Evolutionary conservation across 768 basidiomycete genomes (phyloP).

Genomic region (Zangia roseola): DNA sequence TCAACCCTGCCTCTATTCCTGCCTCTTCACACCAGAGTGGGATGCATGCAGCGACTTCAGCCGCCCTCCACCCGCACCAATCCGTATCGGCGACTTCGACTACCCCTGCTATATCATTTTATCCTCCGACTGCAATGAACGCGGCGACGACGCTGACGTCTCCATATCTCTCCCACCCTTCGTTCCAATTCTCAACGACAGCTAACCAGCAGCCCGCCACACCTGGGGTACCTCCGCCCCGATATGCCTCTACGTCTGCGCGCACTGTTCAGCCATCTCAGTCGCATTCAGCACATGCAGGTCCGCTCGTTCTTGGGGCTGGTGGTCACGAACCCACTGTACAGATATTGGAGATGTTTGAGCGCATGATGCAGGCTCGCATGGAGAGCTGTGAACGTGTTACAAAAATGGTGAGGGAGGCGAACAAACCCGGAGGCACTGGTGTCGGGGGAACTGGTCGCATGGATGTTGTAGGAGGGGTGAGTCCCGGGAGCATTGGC

Average conservation of each 20-base stretch:
- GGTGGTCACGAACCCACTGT: constrained; percentile 41
- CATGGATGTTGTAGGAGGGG: constrained; percentile 7
- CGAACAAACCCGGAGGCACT: constrained; percentile 23
- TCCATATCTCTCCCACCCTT: constrained; percentile 31
- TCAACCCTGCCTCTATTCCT: constrained; percentile 29
- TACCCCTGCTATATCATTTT: constrained; percentile 21
- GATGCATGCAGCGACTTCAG: constrained; percentile 9
- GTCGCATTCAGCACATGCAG: constrained; percentile 13
- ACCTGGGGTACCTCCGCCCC: constrained; percentile 8
- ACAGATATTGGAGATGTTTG: constrained; percentile 64
- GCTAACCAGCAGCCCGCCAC: constrained; percentile 12
- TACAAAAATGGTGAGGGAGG: constrained; percentile 49
- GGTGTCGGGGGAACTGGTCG: constrained; percentile 3
- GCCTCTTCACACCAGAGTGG: constrained; percentile 19
- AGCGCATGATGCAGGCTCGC: constrained; percentile 68
- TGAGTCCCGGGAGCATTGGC: constrained; percentile 22
- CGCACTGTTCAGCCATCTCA: constrained; percentile 16
- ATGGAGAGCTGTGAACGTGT: constrained; percentile 76
- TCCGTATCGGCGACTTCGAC: constrained; percentile 16
- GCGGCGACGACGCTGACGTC: constrained; percentile 32
- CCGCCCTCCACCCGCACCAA: constrained; percentile 16
- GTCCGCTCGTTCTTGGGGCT: constrained; percentile 29
- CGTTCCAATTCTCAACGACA: constrained; percentile 24
- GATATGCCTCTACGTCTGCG: constrained; percentile 11
- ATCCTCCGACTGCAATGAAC: constrained; percentile 30